These are phyloP conservation scores for Sporothrix variecibatus DNA, from an alignment of 2,329 filamentous ascomycete genomes.

Conservation along the genomic window DNA sequence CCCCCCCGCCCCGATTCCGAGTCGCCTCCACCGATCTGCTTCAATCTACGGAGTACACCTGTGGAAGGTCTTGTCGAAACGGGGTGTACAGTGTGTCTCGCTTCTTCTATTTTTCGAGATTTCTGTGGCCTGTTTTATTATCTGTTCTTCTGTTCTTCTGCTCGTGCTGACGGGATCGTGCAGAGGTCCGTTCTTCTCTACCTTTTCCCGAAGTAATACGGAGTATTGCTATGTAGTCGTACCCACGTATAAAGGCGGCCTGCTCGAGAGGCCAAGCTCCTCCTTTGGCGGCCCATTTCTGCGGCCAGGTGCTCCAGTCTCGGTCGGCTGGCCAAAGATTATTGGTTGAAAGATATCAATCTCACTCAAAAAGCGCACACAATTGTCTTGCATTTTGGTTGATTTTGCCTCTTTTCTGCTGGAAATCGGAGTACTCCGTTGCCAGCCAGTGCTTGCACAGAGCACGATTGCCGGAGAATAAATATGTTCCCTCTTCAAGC, in stretches of 20 bases:
- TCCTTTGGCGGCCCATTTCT: constrained; percentile 2
- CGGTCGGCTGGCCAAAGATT: neutral
- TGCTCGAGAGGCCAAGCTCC: neutral
- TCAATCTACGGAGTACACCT: neutral
- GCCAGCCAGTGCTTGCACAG: neutral
- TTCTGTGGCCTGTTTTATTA: neutral
- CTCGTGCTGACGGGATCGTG: constrained; percentile 3
- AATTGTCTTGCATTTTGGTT: constrained; percentile 1
- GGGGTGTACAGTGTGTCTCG: neutral
- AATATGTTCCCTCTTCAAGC: neutral
- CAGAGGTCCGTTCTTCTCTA: neutral
- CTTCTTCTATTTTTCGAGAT: neutral
- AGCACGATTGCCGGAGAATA: neutral
- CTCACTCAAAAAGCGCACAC: neutral
- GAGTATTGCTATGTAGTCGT: neutral
- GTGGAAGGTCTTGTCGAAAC: neutral
- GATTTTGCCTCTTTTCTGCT: neutral
- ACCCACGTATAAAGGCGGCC: neutral
- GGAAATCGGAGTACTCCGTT: neutral
- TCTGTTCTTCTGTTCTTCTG: neutral
- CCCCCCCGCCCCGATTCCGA: too few species aligned
- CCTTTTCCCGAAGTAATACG: too few species aligned
- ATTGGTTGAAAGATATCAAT: neutral
- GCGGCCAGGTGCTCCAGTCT: neutral
- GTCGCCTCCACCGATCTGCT: neutral